Evolutionary conservation across 176 grass and related monocot genomes (phyloP).

Genomic region (Ensete ventricosum): DNA sequence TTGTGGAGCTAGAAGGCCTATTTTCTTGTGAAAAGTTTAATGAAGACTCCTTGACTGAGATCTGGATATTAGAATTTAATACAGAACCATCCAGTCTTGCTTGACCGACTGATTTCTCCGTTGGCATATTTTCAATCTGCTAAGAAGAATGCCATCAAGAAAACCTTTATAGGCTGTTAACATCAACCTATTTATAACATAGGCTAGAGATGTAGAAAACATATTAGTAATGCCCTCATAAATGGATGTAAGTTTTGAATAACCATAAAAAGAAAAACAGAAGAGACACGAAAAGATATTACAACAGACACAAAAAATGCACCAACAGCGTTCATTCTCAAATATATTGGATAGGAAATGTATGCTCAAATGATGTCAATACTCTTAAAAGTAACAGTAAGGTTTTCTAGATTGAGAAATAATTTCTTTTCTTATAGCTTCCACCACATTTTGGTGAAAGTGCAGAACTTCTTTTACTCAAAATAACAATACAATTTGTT

Average conservation of each 20-base stretch:
- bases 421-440: neutral
- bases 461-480: neutral
- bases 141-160: constrained; percentile 1
- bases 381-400: too few relatives aligned
- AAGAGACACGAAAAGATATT: neutral
- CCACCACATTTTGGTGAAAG: neutral
- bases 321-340: neutral
- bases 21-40: neutral
- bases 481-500: neutral
- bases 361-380: neutral
- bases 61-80: constrained; percentile 3
- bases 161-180: neutral
- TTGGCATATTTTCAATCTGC: constrained; percentile 23
- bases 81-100: constrained; percentile 4
- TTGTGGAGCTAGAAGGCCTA: neutral
- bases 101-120: constrained; percentile 13
- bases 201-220: neutral
- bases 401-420: neutral
- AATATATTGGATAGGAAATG: neutral
- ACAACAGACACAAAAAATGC: neutral
- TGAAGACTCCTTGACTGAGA: constrained; percentile 14
- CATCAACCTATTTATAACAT: neutral
- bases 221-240: neutral
- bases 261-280: neutral
- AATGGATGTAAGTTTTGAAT: neutral